Conservation (phyloP, 768 basidiomycete species). For the Lepiota brunneoincarnata region DNA sequence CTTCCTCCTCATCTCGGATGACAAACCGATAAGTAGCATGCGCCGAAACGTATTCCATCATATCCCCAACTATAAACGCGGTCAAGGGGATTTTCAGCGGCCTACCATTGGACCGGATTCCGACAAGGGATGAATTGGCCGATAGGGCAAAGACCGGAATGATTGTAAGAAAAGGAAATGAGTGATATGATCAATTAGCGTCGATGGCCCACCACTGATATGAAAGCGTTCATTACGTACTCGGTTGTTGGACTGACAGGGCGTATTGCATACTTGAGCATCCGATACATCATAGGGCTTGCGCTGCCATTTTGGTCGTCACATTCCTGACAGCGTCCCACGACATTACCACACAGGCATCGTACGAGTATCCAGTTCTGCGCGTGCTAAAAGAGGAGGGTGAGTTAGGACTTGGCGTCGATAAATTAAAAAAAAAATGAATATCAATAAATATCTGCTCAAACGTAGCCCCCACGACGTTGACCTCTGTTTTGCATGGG, state of each 20-base stretch:
- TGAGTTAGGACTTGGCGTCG: not conserved
- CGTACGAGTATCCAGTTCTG: constrained; percentile 65
- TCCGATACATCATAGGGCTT: constrained; percentile 50
- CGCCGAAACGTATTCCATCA: constrained; percentile 87
- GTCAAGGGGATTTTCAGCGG: constrained; percentile 62
- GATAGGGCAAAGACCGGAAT: not conserved
- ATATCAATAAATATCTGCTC: constrained; percentile 60
- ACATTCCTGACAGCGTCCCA: constrained; percentile 68
- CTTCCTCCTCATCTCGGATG: constrained; percentile 83
- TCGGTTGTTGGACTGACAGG: constrained; percentile 59
- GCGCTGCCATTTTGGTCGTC: constrained; percentile 25
- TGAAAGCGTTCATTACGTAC: constrained; percentile 42
- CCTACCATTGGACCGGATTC: constrained; percentile 20
- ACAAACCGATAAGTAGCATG: constrained; percentile 94
- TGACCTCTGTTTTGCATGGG: constrained; percentile 61
- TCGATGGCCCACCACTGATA: not conserved
- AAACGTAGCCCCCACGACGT: constrained; percentile 87
- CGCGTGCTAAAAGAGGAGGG: constrained; percentile 39
- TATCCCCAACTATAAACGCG: constrained; percentile 88
- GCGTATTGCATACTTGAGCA: constrained; percentile 84
- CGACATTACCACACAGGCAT: constrained; percentile 81
- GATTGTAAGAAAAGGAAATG: not conserved
- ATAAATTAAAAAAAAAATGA: constrained; percentile 10
- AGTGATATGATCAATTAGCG: not conserved
- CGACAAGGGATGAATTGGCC: not conserved